Percentiles rank a stretch among this genome's conserved stretches.
Evolutionary conservation across 352 stramenopile species (phyloP).

Genomic region (Pythium coloratum): DNA sequence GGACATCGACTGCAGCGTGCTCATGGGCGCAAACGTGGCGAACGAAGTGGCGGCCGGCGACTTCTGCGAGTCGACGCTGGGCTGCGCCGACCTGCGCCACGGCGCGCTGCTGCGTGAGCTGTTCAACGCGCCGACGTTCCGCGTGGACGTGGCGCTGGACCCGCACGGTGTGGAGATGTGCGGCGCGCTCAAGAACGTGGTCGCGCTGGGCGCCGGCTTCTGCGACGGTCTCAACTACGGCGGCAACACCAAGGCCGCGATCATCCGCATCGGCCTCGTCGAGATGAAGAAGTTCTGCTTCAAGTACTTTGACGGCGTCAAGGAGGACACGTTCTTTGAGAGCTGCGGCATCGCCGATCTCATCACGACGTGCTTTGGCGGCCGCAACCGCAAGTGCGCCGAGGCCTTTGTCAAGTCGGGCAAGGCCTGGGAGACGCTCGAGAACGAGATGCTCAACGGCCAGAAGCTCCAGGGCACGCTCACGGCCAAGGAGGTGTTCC

Average conservation of each 20-base stretch:
- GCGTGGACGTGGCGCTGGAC: constrained; percentile 93
- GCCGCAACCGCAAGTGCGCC: constrained; percentile 96
- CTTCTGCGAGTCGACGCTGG: constrained; percentile 97
- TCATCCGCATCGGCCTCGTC: constrained; percentile 93
- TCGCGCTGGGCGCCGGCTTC: constrained; percentile 96
- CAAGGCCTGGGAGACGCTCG: constrained; percentile 90
- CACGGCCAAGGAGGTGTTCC: constrained; percentile 93
- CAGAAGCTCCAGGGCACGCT: constrained; percentile 98
- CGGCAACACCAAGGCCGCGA: constrained; percentile 97
- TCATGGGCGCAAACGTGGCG: constrained; percentile 98
- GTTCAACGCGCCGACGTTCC: constrained; percentile 88
- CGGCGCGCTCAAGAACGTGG: constrained; percentile 97
- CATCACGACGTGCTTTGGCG: constrained; percentile 98
- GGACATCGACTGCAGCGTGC: constrained; percentile 87
- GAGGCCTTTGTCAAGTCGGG: constrained; percentile 90
- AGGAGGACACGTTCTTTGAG: constrained; percentile 95
- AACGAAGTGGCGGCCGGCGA: constrained; percentile 94
- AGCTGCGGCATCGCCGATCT: constrained; percentile 97
- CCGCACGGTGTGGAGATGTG: constrained; percentile 95
- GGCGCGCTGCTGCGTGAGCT: constrained; percentile 69
- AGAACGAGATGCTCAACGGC: constrained; percentile 94
- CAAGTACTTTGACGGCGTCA: constrained; percentile 93
- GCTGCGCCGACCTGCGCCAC: constrained; percentile 74
- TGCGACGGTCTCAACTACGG: constrained; percentile 94
- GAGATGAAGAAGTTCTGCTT: constrained; percentile 96